phyloP scores from a whole-genome alignment of 1,284 basidiomycete species.

The Thecaphora thlaspeos region DNA sequence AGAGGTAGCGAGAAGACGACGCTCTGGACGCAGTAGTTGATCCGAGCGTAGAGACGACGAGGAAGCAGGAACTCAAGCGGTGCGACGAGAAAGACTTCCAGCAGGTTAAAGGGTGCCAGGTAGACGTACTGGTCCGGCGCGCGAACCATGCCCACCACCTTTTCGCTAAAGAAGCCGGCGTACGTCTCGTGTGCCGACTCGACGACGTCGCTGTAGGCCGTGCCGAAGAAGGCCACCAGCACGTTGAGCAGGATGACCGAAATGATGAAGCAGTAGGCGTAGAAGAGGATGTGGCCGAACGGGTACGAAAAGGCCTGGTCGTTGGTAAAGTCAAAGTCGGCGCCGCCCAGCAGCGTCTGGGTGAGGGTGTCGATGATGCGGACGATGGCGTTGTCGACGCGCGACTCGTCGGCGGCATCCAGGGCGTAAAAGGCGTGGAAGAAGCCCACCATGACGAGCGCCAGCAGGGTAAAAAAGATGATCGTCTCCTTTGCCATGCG shows the following conservation, averaged over 20 bases:
- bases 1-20: slow-evolving; percentile 37
- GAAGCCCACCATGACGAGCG: slow-evolving; percentile 79
- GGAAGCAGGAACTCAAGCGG: slow-evolving; percentile 73
- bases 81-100: slow-evolving; percentile 76
- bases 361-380: slow-evolving; percentile 74
- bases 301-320: slow-evolving; percentile 41
- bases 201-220: slow-evolving; percentile 51
- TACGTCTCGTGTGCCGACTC: slow-evolving; percentile 39
- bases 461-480: slow-evolving; percentile 64
- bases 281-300: slow-evolving; percentile 75
- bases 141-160: slow-evolving; percentile 61
- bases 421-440: slow-evolving; percentile 81
- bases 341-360: slow-evolving; percentile 69
- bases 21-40: slow-evolving; percentile 37
- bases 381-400: slow-evolving; percentile 61
- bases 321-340: slow-evolving; percentile 36
- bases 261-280: slow-evolving; percentile 58
- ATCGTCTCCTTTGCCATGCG: slow-evolving; percentile 88
- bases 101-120: slow-evolving; percentile 70
- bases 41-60: slow-evolving; percentile 29
- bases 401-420: slow-evolving; percentile 81
- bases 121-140: slow-evolving; percentile 69
- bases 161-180: slow-evolving; percentile 32
- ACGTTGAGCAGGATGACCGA: slow-evolving; percentile 61
- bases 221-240: slow-evolving; percentile 77